Evolutionary conservation across 148 eudicot species (phyloP).

Genomic region (Chenopodium suecicum): DNA sequence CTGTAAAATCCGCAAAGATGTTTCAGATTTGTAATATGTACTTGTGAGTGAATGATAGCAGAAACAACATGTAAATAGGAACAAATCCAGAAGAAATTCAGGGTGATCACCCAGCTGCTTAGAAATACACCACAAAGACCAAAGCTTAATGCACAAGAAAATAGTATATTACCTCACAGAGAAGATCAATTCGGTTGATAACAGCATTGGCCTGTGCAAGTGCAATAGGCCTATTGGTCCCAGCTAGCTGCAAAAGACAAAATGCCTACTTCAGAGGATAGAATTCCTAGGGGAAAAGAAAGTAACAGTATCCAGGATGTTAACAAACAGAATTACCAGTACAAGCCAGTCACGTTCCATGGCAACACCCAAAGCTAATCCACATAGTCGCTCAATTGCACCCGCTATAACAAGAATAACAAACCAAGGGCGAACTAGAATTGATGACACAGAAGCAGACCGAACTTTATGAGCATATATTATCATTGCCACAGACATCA

Average conservation of each 20-base stretch:
- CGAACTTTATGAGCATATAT: slow-evolving; percentile 61
- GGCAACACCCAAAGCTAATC: slow-evolving; percentile 89
- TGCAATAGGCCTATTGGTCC: slow-evolving; percentile 85
- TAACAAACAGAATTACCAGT: slow-evolving; percentile 42
- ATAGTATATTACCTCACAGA: slow-evolving; percentile 68
- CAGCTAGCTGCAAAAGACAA: slow-evolving; percentile 63
- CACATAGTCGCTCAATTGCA: slow-evolving; percentile 80
- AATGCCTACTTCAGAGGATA: slow-evolving; percentile 20
- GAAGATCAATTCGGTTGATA: slow-evolving; percentile 81
- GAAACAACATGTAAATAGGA: neutral
- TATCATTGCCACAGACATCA: slow-evolving; percentile 82
- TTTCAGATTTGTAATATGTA: neutral
- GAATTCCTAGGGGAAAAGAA: slow-evolving; percentile 4
- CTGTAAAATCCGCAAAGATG: neutral
- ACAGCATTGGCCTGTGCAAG: slow-evolving; percentile 94
- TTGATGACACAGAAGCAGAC: slow-evolving; percentile 39
- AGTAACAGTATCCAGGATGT: neutral
- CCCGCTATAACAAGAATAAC: slow-evolving; percentile 70
- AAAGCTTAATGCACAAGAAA: neutral
- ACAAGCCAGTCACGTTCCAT: slow-evolving; percentile 99
- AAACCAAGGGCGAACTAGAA: slow-evolving; percentile 85
- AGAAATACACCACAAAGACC: neutral
- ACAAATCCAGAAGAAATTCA: neutral
- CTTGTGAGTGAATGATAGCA: neutral
- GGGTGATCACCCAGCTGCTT: neutral